Percentiles rank a stretch among this genome's conserved stretches.
Conservation (phyloP, 345 rosid species). For the Litchi chinensis region DNA sequence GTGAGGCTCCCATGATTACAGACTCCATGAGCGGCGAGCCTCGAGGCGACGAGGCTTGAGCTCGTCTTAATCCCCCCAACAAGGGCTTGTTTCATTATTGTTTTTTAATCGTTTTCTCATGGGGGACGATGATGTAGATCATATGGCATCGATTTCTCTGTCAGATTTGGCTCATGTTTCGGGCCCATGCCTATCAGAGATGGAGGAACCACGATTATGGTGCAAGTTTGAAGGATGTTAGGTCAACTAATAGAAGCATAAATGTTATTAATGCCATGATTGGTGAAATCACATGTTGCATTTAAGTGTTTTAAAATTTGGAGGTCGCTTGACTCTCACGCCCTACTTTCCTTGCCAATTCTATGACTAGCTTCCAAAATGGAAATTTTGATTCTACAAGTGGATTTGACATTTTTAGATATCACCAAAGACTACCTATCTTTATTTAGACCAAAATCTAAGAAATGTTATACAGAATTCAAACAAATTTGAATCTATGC, state of each 20-base stretch:
- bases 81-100: background rate
- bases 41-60: too few relatives aligned
- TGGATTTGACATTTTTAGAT: background rate
- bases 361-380: too few relatives aligned
- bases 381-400: background rate
- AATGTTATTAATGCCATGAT: background rate
- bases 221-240: background rate
- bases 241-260: background rate
- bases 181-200: background rate
- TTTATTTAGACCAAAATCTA: background rate
- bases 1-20: background rate
- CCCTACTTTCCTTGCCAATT: too few relatives aligned
- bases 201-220: background rate
- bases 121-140: background rate
- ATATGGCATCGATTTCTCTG: background rate
- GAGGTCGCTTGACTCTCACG: too few relatives aligned
- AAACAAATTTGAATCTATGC: slow-evolving; percentile 7
- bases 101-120: too few relatives aligned
- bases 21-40: background rate
- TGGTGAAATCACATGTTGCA: background rate
- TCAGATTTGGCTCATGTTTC: background rate
- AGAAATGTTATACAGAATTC: background rate
- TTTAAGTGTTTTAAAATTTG: too few relatives aligned
- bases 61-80: background rate
- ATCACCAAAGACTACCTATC: background rate